A percentile compares a stretch with the other conserved stretches of the same genome.
These are phyloP conservation scores for Alternaria sp. DNA, from an alignment of 2,329 filamentous ascomycete species.

Conservation along the genomic window DNA sequence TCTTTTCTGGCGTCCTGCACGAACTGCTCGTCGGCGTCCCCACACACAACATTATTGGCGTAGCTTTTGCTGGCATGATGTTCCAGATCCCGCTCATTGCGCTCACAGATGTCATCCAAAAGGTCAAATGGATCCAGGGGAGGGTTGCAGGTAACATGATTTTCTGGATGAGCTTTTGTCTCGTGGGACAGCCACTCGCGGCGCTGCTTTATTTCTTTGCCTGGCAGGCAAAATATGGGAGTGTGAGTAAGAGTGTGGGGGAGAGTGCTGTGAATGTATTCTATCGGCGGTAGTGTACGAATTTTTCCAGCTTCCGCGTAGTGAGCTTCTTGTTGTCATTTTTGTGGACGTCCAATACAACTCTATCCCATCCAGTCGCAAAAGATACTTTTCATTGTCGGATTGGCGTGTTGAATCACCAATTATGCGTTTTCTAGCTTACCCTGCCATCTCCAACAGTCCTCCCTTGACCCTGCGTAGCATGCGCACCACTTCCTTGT, in stretches of 20 bases:
- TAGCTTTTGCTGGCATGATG: constrained; percentile 94
- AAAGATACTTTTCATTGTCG: background rate
- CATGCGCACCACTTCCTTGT: constrained; percentile 17
- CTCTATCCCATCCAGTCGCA: background rate
- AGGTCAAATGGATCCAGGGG: constrained; percentile 75
- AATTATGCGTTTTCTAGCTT: background rate
- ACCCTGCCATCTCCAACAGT: background rate
- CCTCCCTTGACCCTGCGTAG: constrained; percentile 12
- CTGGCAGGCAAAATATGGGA: constrained; percentile 97
- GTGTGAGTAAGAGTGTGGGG: constrained; percentile 61
- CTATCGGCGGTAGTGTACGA: constrained; percentile 17
- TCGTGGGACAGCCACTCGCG: constrained; percentile 92
- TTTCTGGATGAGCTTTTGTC: constrained; percentile 96
- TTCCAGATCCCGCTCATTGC: constrained; percentile 87
- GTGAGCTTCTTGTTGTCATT: background rate
- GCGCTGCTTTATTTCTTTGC: constrained; percentile 96
- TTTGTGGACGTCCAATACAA: background rate
- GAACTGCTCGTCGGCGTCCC: constrained; percentile 92
- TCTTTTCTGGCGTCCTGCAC: constrained; percentile 86
- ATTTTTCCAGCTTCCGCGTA: background rate
- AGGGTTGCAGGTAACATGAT: constrained; percentile 88
- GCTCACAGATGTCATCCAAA: constrained; percentile 79
- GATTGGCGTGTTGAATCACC: background rate
- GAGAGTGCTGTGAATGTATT: constrained; percentile 34
- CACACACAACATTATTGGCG: constrained; percentile 90